phyloP scores from a whole-genome alignment of 345 rosid genomes.

The Gossypium australe region DNA sequence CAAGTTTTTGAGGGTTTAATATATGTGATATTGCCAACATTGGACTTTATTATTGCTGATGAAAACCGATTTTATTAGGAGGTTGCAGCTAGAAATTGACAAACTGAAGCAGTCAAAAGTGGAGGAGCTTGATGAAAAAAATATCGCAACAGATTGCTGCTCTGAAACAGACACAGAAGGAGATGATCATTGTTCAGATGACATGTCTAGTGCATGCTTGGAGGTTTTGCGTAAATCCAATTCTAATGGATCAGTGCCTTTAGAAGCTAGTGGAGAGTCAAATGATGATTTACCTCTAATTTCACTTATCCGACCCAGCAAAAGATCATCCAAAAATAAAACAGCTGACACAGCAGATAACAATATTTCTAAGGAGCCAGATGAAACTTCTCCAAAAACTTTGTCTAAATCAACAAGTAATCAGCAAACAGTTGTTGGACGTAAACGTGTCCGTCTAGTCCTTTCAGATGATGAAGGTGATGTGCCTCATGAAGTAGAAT shows the following conservation, averaged over 20 bases:
- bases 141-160: conserved; percentile 47
- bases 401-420: conserved; percentile 35
- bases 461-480: conserved; percentile 90
- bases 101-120: conserved; percentile 41
- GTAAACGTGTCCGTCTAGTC: conserved; percentile 64
- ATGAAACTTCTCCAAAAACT: conserved; percentile 28
- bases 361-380: conserved; percentile 25
- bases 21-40: background rate
- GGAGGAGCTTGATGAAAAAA: conserved; percentile 31
- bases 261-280: conserved; percentile 34
- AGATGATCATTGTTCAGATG: conserved; percentile 38
- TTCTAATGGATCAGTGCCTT: conserved; percentile 27
- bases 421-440: conserved; percentile 47
- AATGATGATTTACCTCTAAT: conserved; percentile 59
- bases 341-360: conserved; percentile 18
- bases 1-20: background rate
- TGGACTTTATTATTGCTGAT: conserved; percentile 6
- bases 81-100: conserved; percentile 61
- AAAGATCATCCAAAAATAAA: conserved; percentile 31
- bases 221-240: conserved; percentile 33
- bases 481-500: conserved; percentile 32
- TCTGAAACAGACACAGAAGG: conserved; percentile 90
- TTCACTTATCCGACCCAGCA: conserved; percentile 47
- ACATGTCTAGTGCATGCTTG: conserved; percentile 35
- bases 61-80: conserved; percentile 37